Percentiles rank a stretch among this genome's conserved stretches.
phyloP scores from a whole-genome alignment of 257 asterid genomes.

The Solanum verrucosum region DNA sequence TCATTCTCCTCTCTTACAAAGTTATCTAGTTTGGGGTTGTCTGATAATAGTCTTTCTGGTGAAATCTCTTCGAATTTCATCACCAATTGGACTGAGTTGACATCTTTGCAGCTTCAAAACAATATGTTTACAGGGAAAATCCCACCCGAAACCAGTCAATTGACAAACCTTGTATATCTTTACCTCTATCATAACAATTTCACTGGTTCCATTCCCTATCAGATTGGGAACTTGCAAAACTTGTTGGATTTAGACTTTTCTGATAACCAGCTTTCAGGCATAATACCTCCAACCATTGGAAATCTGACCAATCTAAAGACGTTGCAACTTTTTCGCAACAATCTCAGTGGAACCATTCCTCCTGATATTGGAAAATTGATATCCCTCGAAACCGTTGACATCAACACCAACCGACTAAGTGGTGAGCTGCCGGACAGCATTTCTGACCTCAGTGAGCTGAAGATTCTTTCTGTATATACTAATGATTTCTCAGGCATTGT shows the following conservation, averaged over 20 bases:
- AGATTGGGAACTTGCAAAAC: conserved; percentile 38
- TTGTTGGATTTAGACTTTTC: conserved; percentile 33
- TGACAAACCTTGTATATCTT: conserved; percentile 27
- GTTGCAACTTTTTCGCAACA: conserved; percentile 45
- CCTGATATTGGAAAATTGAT: conserved; percentile 38
- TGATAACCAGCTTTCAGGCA: conserved; percentile 43
- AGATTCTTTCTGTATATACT: conserved; percentile 18
- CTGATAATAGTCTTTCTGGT: conserved; percentile 54
- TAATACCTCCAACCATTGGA: conserved; percentile 47
- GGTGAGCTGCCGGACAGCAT: conserved; percentile 57
- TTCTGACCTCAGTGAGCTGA: conserved; percentile 34
- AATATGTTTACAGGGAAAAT: conserved; percentile 48
- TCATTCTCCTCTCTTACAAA: conserved; percentile 53
- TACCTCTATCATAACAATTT: conserved; percentile 36
- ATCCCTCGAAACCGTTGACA: conserved; percentile 24
- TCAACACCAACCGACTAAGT: conserved; percentile 38
- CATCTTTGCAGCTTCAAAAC: conserved; percentile 52
- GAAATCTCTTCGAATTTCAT: conserved; percentile 31
- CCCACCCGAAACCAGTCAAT: conserved; percentile 49
- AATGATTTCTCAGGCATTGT: conserved; percentile 50
- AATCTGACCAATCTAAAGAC: conserved; percentile 33
- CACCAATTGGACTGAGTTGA: conserved; percentile 44
- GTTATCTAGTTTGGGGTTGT: conserved; percentile 43
- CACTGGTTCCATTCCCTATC: conserved; percentile 49
- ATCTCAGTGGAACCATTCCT: conserved; percentile 53